These are phyloP conservation scores for Solanum peruvianum DNA, from an alignment of 257 asterid species.

Conservation along the genomic window DNA sequence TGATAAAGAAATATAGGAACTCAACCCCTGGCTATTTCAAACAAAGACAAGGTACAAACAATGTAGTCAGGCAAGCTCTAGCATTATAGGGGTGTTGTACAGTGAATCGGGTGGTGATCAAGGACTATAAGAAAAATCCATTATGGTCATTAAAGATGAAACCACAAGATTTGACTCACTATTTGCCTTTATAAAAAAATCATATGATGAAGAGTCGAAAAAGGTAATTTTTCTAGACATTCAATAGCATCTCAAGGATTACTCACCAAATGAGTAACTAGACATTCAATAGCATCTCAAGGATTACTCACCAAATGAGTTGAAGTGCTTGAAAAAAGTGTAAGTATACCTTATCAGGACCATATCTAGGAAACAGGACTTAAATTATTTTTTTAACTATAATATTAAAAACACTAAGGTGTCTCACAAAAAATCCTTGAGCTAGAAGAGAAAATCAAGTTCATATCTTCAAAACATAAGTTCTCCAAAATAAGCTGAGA, in stretches of 20 bases:
- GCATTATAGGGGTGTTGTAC: not conserved
- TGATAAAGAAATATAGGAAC: not conserved
- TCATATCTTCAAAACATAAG: not conserved
- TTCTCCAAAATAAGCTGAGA: not conserved
- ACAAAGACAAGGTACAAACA: not conserved
- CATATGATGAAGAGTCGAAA: not conserved
- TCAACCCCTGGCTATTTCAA: not conserved
- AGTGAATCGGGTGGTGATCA: too few relatives aligned
- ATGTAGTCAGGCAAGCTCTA: not conserved
- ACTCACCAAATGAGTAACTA: not conserved
- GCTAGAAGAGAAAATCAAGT: not conserved
- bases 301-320: not conserved
- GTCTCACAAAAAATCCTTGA: not conserved
- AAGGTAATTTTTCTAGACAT: not conserved
- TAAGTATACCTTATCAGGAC: not conserved
- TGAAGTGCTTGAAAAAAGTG: too few relatives aligned
- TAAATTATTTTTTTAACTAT: too few relatives aligned
- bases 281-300: not conserved
- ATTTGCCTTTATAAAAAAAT: not conserved
- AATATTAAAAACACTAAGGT: not conserved
- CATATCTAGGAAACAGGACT: too few relatives aligned
- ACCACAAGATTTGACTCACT: not conserved
- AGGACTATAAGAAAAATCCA: not conserved
- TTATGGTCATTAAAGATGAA: not conserved
- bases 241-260: not conserved